Evolutionary conservation across 768 basidiomycete genomes (phyloP).

Genomic region (Ramaria rubella): DNA sequence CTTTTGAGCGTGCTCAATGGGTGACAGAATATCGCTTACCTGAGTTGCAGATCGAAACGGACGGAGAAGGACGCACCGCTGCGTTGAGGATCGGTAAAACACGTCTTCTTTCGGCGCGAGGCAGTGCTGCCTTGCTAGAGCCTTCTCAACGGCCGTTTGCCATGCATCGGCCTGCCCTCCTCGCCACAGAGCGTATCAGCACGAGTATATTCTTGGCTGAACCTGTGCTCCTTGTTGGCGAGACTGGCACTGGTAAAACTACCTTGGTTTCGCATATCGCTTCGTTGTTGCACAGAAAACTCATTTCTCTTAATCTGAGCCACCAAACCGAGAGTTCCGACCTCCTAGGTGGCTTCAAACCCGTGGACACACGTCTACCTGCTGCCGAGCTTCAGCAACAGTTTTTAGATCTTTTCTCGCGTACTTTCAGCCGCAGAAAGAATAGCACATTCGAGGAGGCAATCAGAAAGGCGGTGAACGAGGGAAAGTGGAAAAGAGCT

Average conservation of each 20-base stretch:
- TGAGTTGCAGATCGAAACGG: constrained; percentile 59
- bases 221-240: constrained; percentile 87
- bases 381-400: constrained; percentile 61
- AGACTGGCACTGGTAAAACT: constrained; percentile 99
- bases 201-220: constrained; percentile 67
- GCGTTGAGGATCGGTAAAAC: constrained; percentile 59
- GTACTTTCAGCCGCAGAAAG: constrained; percentile 84
- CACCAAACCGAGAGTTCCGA: constrained; percentile 96
- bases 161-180: constrained; percentile 77
- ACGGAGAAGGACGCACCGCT: constrained; percentile 52
- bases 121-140: constrained; percentile 23
- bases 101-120: constrained; percentile 43
- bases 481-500: constrained; percentile 79
- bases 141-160: constrained; percentile 62
- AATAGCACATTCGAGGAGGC: constrained; percentile 82
- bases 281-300: constrained; percentile 60
- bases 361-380: constrained; percentile 81
- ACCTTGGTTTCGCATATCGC: constrained; percentile 86
- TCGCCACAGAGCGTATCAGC: constrained; percentile 74
- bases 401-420: constrained; percentile 76
- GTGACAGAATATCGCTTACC: constrained; percentile 60
- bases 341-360: constrained; percentile 91
- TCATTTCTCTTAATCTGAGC: constrained; percentile 88
- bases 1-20: constrained; percentile 65
- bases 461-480: constrained; percentile 72